Base-by-base conservation (phyloP, 768 basidiomycete species). In the Tulasnella sp. region DNA sequence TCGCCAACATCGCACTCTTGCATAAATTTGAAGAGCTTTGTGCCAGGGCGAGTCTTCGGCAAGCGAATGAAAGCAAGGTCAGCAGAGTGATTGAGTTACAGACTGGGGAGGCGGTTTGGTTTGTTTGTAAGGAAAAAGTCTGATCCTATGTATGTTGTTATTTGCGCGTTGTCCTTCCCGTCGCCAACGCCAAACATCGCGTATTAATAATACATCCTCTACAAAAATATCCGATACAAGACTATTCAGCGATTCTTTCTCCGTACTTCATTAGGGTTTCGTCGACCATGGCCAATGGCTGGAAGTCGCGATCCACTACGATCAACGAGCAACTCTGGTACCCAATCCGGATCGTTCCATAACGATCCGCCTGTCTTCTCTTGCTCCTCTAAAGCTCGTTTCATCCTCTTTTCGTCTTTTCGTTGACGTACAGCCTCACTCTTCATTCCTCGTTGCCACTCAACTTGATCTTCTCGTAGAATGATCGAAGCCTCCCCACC, bases 261-360 rank as follows among this genome's bases (percentile, higher is more conserved):
- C 59, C 73, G 72, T 19, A 63, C 63, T 65, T 83, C 85, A 63
- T 98, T 96, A 1, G 89, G 90, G 67, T 98, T 98, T 63, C 74
- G 83, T 63, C 78, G 73, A 20, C 93, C 93, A 58, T 81, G 75
- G 3, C 92, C 92, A 59, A 98, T 81, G 55, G 75, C 70, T 6
- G 92, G 92, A 74, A 95, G 71, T 74, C 77, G 70, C 69, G 73
- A 48, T 67, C 70, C n/a, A 68, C 61, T 49, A 67, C 67, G 48
- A 68, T 71, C 53, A 67, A 71, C 75, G 25, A 89, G 64, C 59
- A 90, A 83, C 60, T 81, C 83, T 12, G 89, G 88, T 48, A 86
- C 67, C 88, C 88, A 91, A 68, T 96, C 91, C 8, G 90, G 90
- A 70, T 96, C 91, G 73, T 88, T 81, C 90, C 90, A 95, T 19